phyloP scores from a whole-genome alignment of 768 basidiomycete genomes.

The Mycena latifolia region DNA sequence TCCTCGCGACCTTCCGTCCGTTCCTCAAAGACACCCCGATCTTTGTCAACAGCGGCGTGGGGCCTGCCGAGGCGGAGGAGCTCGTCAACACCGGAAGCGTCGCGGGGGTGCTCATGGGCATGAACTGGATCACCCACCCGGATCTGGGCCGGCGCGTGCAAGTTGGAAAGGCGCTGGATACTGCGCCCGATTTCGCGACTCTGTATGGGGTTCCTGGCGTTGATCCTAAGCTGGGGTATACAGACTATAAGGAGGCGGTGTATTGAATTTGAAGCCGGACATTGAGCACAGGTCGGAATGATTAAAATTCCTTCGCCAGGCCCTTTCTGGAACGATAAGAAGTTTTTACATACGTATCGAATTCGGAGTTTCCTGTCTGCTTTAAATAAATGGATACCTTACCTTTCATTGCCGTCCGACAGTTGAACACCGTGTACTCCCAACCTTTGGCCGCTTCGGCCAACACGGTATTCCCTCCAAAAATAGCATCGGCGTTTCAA shows the following conservation, averaged over 20 bases:
- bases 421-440: too few species aligned
- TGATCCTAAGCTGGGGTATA: conserved; percentile 48
- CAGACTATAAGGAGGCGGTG: conserved; percentile 50
- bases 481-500: too few species aligned
- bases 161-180: conserved; percentile 50
- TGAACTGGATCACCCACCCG: conserved; percentile 53
- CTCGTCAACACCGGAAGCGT: conserved; percentile 48
- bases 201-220: conserved; percentile 40
- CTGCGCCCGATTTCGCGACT: conserved; percentile 41
- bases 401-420: too few species aligned
- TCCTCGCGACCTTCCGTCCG: conserved; percentile 50
- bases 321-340: too few species aligned
- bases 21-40: conserved; percentile 51
- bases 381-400: too few species aligned
- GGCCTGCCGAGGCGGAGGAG: conserved; percentile 50
- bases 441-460: too few species aligned
- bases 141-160: conserved; percentile 53
- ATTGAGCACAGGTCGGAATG: too few species aligned
- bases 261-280: too few species aligned
- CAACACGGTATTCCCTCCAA: too few species aligned
- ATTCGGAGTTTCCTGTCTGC: too few species aligned
- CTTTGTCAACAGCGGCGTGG: conserved; percentile 51
- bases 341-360: too few species aligned
- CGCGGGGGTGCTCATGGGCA: conserved; percentile 52
- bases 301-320: too few species aligned